Base-by-base conservation (phyloP, 1,139 yeast species). In the Candida albicans region DNA sequence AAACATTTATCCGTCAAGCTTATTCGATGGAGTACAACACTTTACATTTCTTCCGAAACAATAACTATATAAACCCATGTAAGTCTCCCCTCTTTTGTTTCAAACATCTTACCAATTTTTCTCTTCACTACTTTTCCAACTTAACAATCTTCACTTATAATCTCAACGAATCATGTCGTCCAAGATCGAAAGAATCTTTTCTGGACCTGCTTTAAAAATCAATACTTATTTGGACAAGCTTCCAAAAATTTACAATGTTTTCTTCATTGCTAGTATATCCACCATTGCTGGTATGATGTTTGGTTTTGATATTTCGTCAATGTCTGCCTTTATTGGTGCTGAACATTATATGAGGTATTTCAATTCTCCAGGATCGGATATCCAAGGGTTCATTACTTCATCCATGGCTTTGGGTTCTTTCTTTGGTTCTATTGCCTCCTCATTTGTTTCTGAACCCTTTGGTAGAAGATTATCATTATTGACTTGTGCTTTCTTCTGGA, bases 231-330 rank as follows among this genome's bases (percentile, higher is more conserved):
- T 73, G 52, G 77, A 69, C 52, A 61, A 51, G 37, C 54, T 63
- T 38, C 81, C 80, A 30, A 75, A 75, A 49, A 55, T 73, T 27
- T 63, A 67, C 54, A 75, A 70, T 56, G 69, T 74, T 30, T 63
- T 62, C 43, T 55, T 70, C 38, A 75, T 79, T 44, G 72, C 81
- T 33, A 51, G 59, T 32, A 72, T 80, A 40, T 67, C 86, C 30
- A 71, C 81, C 53, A 55, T 80, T 8, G 78, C 82, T 12, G 87
- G 85, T 33, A 65, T 79, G 59, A 71, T 83, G 67, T 75, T 82
- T 59, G 91, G 91, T 38, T 73, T 82, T 52, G 91, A 84, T 63
- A 80, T 82, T 34, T 80, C 87, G 0, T 82, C 87, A 4, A 71
- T 84, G 69, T 77, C 88, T 1, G 78, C 82, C 1, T 82, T 84